Evolutionary conservation across 176 grass and related monocot species (phyloP).

Genomic region (Triticum aestivum): IWGSC_CS_RefSeq_v2.1 NC_057807.1:9339080-9339579

Average conservation of each 20-base stretch:
- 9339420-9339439: not conserved
- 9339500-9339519: not conserved
- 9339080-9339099: not conserved
- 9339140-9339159: not conserved
- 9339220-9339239: slow-evolving; percentile 16
- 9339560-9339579: too few species aligned
- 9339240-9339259: not conserved
- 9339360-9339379: not conserved
- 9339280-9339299: not conserved
- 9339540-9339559: too few species aligned
- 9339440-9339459: not conserved
- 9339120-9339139: not conserved
- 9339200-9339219: not conserved
- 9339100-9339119: not conserved
- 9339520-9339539: too few species aligned
- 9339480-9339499: not conserved
- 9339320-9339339: not conserved
- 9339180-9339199: too few species aligned
- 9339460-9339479: not conserved
- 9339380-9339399: not conserved
- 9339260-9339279: not conserved
- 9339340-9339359: too few species aligned
- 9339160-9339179: too few species aligned
- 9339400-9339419: not conserved
- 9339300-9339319: not conserved